Conservation (phyloP, 2,329 filamentous ascomycete genomes). For the Fusarium proliferatum region DNA sequence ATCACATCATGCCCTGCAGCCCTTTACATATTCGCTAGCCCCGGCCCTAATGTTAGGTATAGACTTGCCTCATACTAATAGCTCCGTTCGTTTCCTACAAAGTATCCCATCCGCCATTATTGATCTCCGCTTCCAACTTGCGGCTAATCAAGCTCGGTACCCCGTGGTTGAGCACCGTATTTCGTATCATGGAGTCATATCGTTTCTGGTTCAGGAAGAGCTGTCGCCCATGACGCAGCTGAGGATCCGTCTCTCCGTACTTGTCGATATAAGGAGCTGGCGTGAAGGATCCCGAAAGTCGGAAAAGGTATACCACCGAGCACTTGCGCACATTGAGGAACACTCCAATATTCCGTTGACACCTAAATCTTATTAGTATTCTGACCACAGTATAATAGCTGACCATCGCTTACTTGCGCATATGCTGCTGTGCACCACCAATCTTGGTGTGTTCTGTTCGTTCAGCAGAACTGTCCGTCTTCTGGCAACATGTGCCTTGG, state of each 20-base stretch:
- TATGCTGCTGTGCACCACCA: constrained; percentile 91
- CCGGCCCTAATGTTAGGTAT: background rate
- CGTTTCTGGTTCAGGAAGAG: constrained; percentile 93
- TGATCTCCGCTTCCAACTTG: constrained; percentile 93
- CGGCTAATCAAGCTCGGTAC: constrained; percentile 90
- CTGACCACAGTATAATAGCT: background rate
- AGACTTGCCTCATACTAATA: background rate
- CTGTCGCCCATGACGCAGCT: constrained; percentile 86
- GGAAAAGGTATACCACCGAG: constrained; percentile 87
- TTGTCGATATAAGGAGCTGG: constrained; percentile 94
- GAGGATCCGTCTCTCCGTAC: constrained; percentile 95
- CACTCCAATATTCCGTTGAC: constrained; percentile 88
- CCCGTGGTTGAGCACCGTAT: constrained; percentile 86
- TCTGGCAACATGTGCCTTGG: constrained; percentile 91
- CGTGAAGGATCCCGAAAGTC: constrained; percentile 83
- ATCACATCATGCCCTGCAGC: background rate
- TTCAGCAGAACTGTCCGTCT: constrained; percentile 62
- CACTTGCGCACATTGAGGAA: constrained; percentile 98
- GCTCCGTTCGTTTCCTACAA: constrained; percentile 38
- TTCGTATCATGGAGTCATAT: constrained; percentile 88
- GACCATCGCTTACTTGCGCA: constrained; percentile 74
- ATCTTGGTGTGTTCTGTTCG: constrained; percentile 61
- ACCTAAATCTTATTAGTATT: constrained; percentile 65
- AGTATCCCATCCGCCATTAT: constrained; percentile 97
- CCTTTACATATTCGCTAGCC: background rate